phyloP scores from a whole-genome alignment of 176 grass and related monocot species.

The Carex kokanica region DNA sequence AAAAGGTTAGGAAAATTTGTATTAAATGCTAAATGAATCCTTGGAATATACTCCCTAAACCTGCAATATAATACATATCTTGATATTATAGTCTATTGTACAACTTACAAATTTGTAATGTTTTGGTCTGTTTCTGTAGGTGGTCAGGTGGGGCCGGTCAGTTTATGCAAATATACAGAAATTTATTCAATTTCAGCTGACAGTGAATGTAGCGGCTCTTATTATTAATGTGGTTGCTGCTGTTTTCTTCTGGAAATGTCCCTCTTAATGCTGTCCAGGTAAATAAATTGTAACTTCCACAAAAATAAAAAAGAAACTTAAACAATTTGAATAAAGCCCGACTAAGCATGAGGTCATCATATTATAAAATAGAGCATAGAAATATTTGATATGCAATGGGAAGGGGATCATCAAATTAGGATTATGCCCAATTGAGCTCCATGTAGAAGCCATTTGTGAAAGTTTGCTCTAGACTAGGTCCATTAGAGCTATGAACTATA shows the following conservation, averaged over 20 bases:
- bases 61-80: neutral
- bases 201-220: slow-evolving; percentile 94
- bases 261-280: slow-evolving; percentile 98
- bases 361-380: neutral
- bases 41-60: neutral
- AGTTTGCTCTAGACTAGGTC: neutral
- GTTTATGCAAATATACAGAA: slow-evolving; percentile 98
- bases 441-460: neutral
- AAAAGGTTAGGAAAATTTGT: neutral
- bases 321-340: neutral
- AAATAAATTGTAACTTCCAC: slow-evolving; percentile 26
- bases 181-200: slow-evolving; percentile 98
- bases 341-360: neutral
- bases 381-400: neutral
- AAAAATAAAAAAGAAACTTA: neutral
- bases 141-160: slow-evolving; percentile 95
- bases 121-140: slow-evolving; percentile 44
- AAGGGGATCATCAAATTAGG: neutral
- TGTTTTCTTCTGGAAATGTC: slow-evolving; percentile 81
- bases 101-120: neutral
- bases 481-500: neutral
- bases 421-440: neutral
- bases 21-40: neutral
- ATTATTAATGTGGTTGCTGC: slow-evolving; percentile 96
- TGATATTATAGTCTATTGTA: neutral